Evolutionary conservation across 805 yeast genomes (phyloP), one percentile per base, ranked within the genome.

Genomic region (Ogataea wickerhamii): DNA sequence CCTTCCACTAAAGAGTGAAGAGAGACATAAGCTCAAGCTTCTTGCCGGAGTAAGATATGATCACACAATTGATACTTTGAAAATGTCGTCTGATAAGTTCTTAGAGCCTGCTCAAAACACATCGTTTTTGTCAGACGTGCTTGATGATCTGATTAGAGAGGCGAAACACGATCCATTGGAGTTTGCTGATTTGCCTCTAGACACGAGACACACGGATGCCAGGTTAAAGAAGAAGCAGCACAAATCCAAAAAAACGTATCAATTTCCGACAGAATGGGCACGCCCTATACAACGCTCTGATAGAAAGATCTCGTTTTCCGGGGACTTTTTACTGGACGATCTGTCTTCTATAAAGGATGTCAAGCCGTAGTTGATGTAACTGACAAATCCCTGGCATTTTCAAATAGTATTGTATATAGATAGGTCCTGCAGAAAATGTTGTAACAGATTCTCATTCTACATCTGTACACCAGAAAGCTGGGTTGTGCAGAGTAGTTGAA

Each of bases 61-160:
- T 60, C 70, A 71, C 46, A 63, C 64, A 23, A 72, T 72, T 1
- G 82, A 84, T 53, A 58, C 62, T 13, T 71, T 91, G 53, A 76
- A 73, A 48, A 74, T 88, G 62, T 69, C 86, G n/a, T 64, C 77
- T 23, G 80, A 74, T 36, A 73, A 73, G 51, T 86, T 73, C 59
- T 69, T 77, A 6, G 86, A 87, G 52, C 82, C 95, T 28, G 76
- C 94, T 1, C 97, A 91, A 63, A 93, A 93, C 63, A 84, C 91
- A 34, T 74, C 83, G 47, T 79, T 71, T 58, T 64, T 87, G 46
- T 79, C 81, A 14, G 83, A 78, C 38, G 70, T 78, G 19, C 67
- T 88, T 47, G 73, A 74, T 48, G 71, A 70, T 39, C 66, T 93
- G 34, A 53, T 89, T 20, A 57, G 58, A 18, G 89, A 80, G 51